Conservation (phyloP, 805 yeast species). For the Ogataea sp. region DNA sequence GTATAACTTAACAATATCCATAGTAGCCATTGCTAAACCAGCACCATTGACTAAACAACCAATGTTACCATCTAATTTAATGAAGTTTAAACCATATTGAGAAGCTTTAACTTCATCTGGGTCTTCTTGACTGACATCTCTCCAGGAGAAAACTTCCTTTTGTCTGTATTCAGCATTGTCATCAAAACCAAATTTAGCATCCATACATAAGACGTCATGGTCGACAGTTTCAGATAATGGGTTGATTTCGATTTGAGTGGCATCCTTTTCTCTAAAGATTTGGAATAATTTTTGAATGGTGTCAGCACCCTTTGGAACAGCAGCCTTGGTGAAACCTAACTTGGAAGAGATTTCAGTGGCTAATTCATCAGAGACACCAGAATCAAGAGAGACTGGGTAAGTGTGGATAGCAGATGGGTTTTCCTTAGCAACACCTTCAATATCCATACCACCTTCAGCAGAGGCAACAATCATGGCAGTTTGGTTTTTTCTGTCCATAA, state of each 20-base stretch:
- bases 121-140: constrained; percentile 97
- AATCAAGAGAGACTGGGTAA: constrained; percentile 66
- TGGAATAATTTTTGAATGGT: constrained; percentile 80
- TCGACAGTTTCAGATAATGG: constrained; percentile 92
- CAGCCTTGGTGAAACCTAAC: constrained; percentile 73
- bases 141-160: constrained; percentile 90
- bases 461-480: constrained; percentile 92
- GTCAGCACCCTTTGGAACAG: constrained; percentile 80
- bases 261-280: constrained; percentile 85
- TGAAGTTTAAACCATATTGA: constrained; percentile 85
- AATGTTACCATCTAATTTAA: constrained; percentile 96
- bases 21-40: constrained; percentile 99
- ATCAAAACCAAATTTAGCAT: constrained; percentile 97
- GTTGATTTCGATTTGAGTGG: constrained; percentile 98
- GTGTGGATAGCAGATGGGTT: constrained; percentile 90
- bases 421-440: constrained; percentile 93
- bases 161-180: constrained; percentile 96
- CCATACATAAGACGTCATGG: constrained; percentile 93
- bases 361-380: constrained; percentile 71
- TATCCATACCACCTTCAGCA: constrained; percentile 99
- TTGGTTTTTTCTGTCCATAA: constrained; percentile 90
- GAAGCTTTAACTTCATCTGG: constrained; percentile 94
- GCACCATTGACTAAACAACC: constrained; percentile 99
- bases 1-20: constrained; percentile 97
- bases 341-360: constrained; percentile 72